A percentile compares a stretch with the other conserved stretches of the same genome.
Conservation (phyloP, 805 yeast genomes). For the Zygotorulaspora sp. region DNA sequence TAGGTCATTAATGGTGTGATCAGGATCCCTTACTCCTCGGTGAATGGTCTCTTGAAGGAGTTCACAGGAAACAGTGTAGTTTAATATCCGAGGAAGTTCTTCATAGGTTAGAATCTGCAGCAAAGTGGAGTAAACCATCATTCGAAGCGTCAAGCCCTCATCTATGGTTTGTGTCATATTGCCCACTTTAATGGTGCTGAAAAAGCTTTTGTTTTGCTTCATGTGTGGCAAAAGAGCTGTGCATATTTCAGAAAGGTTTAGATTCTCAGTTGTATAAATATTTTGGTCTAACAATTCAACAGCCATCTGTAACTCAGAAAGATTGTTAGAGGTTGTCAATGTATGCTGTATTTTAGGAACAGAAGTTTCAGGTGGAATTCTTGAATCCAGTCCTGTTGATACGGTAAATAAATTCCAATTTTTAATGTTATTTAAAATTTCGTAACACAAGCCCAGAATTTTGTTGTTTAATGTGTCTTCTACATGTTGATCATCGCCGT, state of each 20-base stretch:
- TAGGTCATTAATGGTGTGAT: constrained; percentile 10
- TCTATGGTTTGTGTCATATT: constrained; percentile 33
- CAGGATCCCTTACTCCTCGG: constrained; percentile 16
- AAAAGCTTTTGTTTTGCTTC: constrained; percentile 25
- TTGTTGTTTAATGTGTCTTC: background rate
- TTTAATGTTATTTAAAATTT: background rate
- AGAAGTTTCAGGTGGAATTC: background rate
- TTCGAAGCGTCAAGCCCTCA: constrained; percentile 21
- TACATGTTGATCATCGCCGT: constrained; percentile 2
- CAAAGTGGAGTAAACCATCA: constrained; percentile 16
- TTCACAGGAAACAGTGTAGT: constrained; percentile 8
- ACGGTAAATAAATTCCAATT: background rate
- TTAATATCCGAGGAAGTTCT: background rate
- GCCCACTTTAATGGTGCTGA: constrained; percentile 30
- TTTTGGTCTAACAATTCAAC: constrained; percentile 7
- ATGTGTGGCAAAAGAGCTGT: constrained; percentile 19
- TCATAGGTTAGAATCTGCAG: constrained; percentile 9
- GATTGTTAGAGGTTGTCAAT: background rate
- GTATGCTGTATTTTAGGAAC: background rate
- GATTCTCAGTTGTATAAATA: constrained; percentile 1
- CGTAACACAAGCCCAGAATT: background rate
- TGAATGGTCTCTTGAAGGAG: constrained; percentile 9
- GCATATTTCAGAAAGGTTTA: constrained; percentile 5
- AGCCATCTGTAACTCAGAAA: constrained; percentile 2
- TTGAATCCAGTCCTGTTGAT: background rate